Base-by-base conservation (phyloP, 441 rosid genomes). In the Kokia cookei region DNA sequence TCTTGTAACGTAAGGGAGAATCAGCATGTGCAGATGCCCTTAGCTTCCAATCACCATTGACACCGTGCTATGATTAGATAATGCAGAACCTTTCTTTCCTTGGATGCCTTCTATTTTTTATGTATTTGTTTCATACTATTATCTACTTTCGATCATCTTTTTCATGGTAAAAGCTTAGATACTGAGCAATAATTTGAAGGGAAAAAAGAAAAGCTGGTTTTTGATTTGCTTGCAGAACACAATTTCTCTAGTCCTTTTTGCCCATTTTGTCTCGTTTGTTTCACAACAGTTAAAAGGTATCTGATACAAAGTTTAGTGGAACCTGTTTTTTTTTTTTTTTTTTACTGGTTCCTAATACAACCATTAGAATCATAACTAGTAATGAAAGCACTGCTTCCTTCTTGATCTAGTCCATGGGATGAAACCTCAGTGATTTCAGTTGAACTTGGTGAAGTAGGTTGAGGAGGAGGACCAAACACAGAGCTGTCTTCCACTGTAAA, bases 11-110 rank as follows among this genome's bases (percentile, higher is more conserved):
- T 53, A 68, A 29, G 35, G 19, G 26, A 45, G 76, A 80, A 75
- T 76, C 76, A 58, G 32, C 85, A 82, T 82, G 78, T 75, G 81
- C 77, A 24, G 65, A 69, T 80, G 76, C 74, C 67, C 61, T 67
- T 81, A 50, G 65, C 61, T 65, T 57, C 76, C 75, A 72, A 61
- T 7, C 60, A 57, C 78, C 74, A 73, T 67, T 1, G 43, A 17
- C n/a, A 29, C 40, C 67, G 60, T 73, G 63, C 73, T 45, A 59
- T 80, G 80, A 72, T 70, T 70, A 58, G 26, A 73, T 69, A 66
- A 70, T 54, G 27, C 67, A 32, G 37, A 32, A 32, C 37, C 37
- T 32, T 32, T 32, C 37, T 32, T 75, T 69, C 83, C 43, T 77
- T 73, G 80, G 82, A 80, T 80, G 62, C 85, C 65, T 13, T 42